A percentile compares a stretch with the other conserved stretches of the same genome.
phyloP scores from a whole-genome alignment of 2,329 filamentous ascomycete genomes.

The Dothideomycetes sp. region DNA sequence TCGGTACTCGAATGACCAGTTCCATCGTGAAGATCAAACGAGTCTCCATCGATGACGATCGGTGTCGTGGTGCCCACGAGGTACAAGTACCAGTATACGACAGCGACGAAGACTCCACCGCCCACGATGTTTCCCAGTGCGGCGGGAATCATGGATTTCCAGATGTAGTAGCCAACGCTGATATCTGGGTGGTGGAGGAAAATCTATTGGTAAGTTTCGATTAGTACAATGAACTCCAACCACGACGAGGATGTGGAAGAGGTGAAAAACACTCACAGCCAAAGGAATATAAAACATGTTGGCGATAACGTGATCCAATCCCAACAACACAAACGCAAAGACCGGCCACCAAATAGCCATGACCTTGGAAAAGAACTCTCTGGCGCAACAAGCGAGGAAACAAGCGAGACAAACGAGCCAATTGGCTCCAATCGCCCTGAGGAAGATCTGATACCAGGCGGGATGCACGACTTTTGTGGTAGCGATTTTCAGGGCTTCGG shows the following conservation, averaged over 20 bases:
- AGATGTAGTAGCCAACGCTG: constrained; percentile 45
- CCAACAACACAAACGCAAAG: constrained; percentile 41
- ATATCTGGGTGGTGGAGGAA: constrained; percentile 39
- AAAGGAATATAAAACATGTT: constrained; percentile 43
- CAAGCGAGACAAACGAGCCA: constrained; percentile 45
- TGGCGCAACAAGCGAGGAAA: constrained; percentile 40
- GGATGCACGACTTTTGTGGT: constrained; percentile 42
- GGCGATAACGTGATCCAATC: constrained; percentile 48
- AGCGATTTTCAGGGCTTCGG: constrained; percentile 37
- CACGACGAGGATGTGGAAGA: too few relatives aligned
- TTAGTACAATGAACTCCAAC: too few relatives aligned
- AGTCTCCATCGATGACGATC: constrained; percentile 8
- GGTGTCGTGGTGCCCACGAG: constrained; percentile 8
- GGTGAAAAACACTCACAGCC: constrained; percentile 19
- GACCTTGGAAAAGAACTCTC: constrained; percentile 45
- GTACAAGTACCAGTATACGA: constrained; percentile 40
- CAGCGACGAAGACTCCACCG: constrained; percentile 44
- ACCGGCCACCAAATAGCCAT: constrained; percentile 49
- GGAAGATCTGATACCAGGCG: constrained; percentile 44
- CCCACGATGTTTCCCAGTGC: constrained; percentile 47
- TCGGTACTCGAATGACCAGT: too few relatives aligned
- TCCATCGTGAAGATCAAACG: not conserved
- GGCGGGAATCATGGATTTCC: constrained; percentile 48
- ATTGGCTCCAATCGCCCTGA: constrained; percentile 41
- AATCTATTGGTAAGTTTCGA: too few relatives aligned